A percentile compares a stretch with the other conserved stretches of the same genome.
phyloP scores from a whole-genome alignment of 2,329 filamentous ascomycete species.

The Hirsutella thompsonii region DNA sequence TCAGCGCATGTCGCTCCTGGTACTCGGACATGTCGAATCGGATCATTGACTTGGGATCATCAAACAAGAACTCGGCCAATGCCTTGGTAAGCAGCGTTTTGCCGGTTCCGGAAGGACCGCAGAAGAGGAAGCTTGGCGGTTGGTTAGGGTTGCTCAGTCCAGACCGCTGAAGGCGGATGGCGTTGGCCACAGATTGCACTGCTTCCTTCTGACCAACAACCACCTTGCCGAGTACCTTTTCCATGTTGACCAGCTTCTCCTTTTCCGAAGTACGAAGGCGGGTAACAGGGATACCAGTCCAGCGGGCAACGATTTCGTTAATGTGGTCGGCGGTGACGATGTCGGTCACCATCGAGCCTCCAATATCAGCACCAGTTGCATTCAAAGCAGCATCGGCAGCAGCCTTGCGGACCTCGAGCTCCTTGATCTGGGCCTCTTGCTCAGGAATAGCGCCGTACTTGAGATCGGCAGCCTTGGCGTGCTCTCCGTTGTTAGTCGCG shows the following conservation, averaged over 20 bases:
- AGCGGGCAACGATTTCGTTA: slow-evolving; percentile 93
- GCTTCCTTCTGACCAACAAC: slow-evolving; percentile 94
- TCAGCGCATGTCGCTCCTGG: slow-evolving; percentile 90
- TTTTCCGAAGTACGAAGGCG: slow-evolving; percentile 90
- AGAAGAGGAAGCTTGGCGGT: slow-evolving; percentile 96
- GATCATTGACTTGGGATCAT: slow-evolving; percentile 95
- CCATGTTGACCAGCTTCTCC: slow-evolving; percentile 97
- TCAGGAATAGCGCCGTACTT: slow-evolving; percentile 97
- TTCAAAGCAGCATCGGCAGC: slow-evolving; percentile 62
- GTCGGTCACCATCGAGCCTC: slow-evolving; percentile 73
- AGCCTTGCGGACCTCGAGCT: slow-evolving; percentile 69
- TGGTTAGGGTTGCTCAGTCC: slow-evolving; percentile 93
- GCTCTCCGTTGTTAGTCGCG: slow-evolving; percentile 76
- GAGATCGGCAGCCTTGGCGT: slow-evolving; percentile 79
- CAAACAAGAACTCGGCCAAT: slow-evolving; percentile 93
- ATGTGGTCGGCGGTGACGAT: slow-evolving; percentile 95
- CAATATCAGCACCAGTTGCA: slow-evolving; percentile 39
- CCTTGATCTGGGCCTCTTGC: slow-evolving; percentile 66
- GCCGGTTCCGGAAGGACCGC: slow-evolving; percentile 93
- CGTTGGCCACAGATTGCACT: slow-evolving; percentile 84
- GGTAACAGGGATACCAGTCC: slow-evolving; percentile 97
- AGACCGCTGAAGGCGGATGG: slow-evolving; percentile 88
- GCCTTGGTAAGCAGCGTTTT: slow-evolving; percentile 97
- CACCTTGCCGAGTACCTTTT: slow-evolving; percentile 67
- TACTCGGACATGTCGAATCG: slow-evolving; percentile 99